Evolutionary conservation across 352 stramenopile species (phyloP), one percentile per base, ranked within the genome.

Genomic region (Globisporangium carolinianum): DNA sequence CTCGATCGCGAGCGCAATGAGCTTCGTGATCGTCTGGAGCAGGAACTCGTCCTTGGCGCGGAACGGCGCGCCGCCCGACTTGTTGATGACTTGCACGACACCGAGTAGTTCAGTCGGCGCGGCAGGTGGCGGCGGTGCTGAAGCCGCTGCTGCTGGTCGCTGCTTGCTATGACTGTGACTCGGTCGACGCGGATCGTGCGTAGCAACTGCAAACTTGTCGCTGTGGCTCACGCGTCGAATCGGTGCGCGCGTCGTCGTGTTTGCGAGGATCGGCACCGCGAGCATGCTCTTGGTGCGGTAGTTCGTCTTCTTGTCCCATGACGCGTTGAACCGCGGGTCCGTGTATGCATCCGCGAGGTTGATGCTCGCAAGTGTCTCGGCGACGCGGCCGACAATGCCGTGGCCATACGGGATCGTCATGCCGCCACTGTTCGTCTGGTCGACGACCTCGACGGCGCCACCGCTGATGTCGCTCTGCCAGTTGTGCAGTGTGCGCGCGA

Each of bases 241-340:
- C 15, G 56, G 52, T 24, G 61, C 52, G 9, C 63, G 69, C 32
- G 58, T 60, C 0, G 63, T 58, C 5, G 70, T 58, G 14, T 74
- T 86, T 6, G 75, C 82, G 15, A 91, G 61, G 37, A 89, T 91
- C 5, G 82, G 82, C 6, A 89, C 75, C 0, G 82, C 82, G 5
- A 91, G 59, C 63, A 91, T 91, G 51, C 79, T 89, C 54, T 91
- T 91, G 6, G 82, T 91, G 17, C 79, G 72, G 55, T 91, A 91
- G 55, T 87, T 85, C 0, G 79, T 89, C 60, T 89, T 91, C 49
- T 87, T 69, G 51, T 89, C 79, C 75, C 76, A 91, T n/a, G 76
- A 74, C 32, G 74, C 75, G 45, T 91, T 91, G 60, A 91, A 91
- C 1, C 79, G 76, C 46, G 80, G 72, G 53, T 91, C 79, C 24